These are phyloP conservation scores for Tylopilus balloui DNA, from an alignment of 768 basidiomycete species.

Conservation along the genomic window DNA sequence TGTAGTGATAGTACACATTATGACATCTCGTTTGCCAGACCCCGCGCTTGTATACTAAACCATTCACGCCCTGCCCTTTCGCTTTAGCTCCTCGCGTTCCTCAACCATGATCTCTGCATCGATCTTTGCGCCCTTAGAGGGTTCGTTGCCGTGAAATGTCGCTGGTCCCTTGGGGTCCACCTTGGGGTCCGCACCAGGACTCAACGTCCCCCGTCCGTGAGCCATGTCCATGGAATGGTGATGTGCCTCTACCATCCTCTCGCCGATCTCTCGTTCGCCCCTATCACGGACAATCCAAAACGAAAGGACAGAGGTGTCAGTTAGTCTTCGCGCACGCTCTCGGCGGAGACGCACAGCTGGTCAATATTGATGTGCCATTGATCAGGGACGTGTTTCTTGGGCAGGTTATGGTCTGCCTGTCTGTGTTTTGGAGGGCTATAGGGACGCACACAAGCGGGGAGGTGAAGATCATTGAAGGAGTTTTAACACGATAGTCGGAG, in stretches of 20 bases:
- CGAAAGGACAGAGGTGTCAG: conserved; percentile 2
- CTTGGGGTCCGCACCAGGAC: conserved; percentile 28
- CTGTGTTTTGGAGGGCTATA: conserved; percentile 19
- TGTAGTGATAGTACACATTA: not conserved
- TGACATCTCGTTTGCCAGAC: not conserved
- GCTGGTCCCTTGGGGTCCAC: conserved; percentile 49
- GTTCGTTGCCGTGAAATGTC: conserved; percentile 50
- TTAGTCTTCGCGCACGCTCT: not conserved
- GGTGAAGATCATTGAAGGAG: not conserved
- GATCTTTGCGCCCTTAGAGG: conserved; percentile 53
- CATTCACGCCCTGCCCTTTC: conserved; percentile 38
- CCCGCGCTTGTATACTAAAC: not conserved
- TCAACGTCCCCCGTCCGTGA: conserved; percentile 28
- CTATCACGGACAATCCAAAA: conserved; percentile 21
- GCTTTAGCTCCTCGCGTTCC: conserved; percentile 44
- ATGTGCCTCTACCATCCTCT: conserved; percentile 34
- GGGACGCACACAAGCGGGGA: not conserved
- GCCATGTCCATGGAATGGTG: conserved; percentile 26
- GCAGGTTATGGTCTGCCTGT: conserved; percentile 19
- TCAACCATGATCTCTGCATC: conserved; percentile 52
- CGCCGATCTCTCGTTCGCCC: conserved; percentile 41
- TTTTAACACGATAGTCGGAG: not conserved
- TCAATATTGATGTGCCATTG: conserved; percentile 38
- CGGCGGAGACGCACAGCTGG: conserved; percentile 12
- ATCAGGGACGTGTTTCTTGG: conserved; percentile 29